phyloP scores from a whole-genome alignment of 495 filamentous ascomycete species.

The Penicillium herquei region DNA sequence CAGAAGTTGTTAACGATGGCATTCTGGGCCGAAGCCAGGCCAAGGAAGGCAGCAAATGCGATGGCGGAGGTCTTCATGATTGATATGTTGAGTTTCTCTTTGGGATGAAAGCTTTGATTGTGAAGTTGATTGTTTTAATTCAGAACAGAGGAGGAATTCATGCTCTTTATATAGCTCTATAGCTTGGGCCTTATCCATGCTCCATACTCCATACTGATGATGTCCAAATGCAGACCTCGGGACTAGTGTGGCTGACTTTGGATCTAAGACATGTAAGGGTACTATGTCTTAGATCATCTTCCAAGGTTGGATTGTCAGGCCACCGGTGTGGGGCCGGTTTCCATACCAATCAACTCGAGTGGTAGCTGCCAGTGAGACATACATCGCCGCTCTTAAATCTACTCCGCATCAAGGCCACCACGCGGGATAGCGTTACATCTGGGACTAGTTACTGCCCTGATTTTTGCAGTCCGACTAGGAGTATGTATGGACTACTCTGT shows the following conservation, averaged over 20 bases:
- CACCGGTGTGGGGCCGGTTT: background rate
- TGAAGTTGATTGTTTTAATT: background rate
- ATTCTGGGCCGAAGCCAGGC: constrained; percentile 27
- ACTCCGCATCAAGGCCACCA: constrained; percentile 19
- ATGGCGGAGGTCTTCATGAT: constrained; percentile 26
- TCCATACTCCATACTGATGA: constrained; percentile 5
- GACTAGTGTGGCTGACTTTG: background rate
- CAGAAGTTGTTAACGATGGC: constrained; percentile 28
- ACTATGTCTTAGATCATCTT: background rate
- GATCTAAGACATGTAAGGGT: background rate
- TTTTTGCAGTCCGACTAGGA: background rate
- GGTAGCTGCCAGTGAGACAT: constrained; percentile 28
- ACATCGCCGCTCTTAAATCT: constrained; percentile 18
- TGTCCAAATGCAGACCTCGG: background rate
- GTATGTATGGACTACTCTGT: background rate
- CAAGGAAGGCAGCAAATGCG: constrained; percentile 20
- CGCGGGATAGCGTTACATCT: constrained; percentile 21
- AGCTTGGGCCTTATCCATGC: constrained; percentile 13
- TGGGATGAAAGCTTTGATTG: constrained; percentile 12
- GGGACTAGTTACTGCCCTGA: background rate
- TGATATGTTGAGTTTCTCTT: constrained; percentile 12
- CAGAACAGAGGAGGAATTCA: background rate
- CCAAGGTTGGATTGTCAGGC: background rate
- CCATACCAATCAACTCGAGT: constrained; percentile 17
- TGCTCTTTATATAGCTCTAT: constrained; percentile 23